These are phyloP conservation scores for Teratosphaeria nubilosa DNA, from an alignment of 2,329 filamentous ascomycete genomes.

Conservation along the genomic window DNA sequence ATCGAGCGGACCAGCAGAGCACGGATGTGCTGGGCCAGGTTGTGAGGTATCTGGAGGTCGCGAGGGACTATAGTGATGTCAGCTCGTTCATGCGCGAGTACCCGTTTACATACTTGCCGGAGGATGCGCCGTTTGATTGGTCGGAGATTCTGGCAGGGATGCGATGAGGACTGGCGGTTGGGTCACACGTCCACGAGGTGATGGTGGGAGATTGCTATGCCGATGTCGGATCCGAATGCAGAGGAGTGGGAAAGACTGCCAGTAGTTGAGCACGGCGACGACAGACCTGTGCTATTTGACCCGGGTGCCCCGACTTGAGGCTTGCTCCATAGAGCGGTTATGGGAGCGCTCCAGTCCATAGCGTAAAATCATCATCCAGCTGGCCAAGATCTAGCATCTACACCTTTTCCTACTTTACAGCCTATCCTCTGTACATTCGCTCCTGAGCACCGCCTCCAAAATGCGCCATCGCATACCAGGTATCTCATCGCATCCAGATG, in stretches of 20 bases:
- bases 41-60: conserved; percentile 41
- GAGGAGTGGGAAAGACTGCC: background rate
- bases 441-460: no score
- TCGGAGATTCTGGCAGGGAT: background rate
- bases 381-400: no score
- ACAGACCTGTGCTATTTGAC: no score
- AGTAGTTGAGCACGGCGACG: no score
- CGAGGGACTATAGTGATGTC: conserved; percentile 47
- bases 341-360: no score
- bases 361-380: no score
- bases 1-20: conserved; percentile 31
- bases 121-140: conserved; percentile 1
- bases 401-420: no score
- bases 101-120: conserved; percentile 3
- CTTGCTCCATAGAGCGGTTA: no score
- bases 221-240: background rate
- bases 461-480: no score
- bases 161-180: background rate
- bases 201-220: background rate
- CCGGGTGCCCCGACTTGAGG: no score
- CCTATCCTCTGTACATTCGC: no score
- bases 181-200: background rate
- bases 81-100: conserved; percentile 16
- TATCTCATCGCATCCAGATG: no score
- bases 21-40: conserved; percentile 41